Evolutionary conservation across 2,329 filamentous ascomycete species (phyloP), one percentile per base, ranked within the genome.

Genomic region (Pseudogymnoascus sp.): DNA sequence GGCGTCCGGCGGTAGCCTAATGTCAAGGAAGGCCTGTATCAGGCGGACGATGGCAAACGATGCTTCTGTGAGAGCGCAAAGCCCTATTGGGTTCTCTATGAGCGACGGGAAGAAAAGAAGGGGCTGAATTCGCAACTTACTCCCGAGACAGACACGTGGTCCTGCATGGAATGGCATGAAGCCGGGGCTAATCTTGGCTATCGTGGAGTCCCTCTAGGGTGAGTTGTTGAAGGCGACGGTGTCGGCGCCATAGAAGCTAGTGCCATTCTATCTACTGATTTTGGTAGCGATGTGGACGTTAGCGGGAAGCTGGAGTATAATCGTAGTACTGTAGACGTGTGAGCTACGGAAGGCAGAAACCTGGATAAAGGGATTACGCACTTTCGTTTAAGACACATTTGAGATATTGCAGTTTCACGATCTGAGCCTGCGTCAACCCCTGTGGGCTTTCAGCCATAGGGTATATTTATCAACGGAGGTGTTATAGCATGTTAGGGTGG

Each of bases 11-110:
- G 64, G 64, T 21, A 63, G 59, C 15, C 60, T 36, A 25, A 63
- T 59, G 8, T 42, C 60, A 2, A 63, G 63, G 39, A 64, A 67
- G 27, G 60, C 63, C 61, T 71, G 68, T 8, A 71, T 58, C 12
- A 72, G 66, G 9, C 66, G 60, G 5, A 70, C 62, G 10, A 70
- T 61, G 4, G 63, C 64, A 51, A 68, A 72, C 2, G 62, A 67
- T 15, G 68, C 68, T 61, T 71, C 70, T 48, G 65, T 67, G 8
- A 71, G 8, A 71, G 61, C 8, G 70, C 70, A 60, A 71, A 72
- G 25, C 71, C 69, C 65, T 68, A 9, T 42, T 4, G 4, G 4
- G 3, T 41, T 21, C 21, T 21, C 21, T 21, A 60, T 39, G 21
- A 21, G 21, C 21, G 21, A 21, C 21, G 21, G 21, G 21, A 21